phyloP scores from a whole-genome alignment of 2,329 filamentous ascomycete genomes.

The Aaosphaeria pasadenensis region DNA sequence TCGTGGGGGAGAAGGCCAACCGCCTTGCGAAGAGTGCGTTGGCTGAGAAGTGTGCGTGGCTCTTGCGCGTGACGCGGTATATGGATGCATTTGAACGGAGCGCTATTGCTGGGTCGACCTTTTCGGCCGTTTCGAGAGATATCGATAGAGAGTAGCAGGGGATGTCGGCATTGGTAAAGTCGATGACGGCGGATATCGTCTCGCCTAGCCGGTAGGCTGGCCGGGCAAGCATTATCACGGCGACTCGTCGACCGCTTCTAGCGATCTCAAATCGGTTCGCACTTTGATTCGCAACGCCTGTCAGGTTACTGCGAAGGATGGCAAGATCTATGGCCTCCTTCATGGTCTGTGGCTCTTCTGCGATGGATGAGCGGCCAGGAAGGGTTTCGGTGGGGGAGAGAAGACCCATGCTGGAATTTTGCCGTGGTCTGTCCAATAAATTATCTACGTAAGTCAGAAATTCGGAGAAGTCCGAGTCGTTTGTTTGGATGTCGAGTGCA shows the following conservation, averaged over 20 bases:
- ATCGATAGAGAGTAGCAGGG: conserved; percentile 83
- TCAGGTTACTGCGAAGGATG: conserved; percentile 66
- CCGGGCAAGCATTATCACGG: conserved; percentile 82
- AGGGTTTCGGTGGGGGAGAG: conserved; percentile 69
- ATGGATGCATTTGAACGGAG: conserved; percentile 83
- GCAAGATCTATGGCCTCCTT: conserved; percentile 90
- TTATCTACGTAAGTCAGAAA: conserved; percentile 49
- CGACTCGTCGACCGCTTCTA: conserved; percentile 86
- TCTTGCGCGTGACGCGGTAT: conserved; percentile 77
- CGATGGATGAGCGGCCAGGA: conserved; percentile 46
- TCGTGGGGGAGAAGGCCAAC: conserved; percentile 76
- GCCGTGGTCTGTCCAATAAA: conserved; percentile 33
- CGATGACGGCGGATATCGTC: conserved; percentile 76
- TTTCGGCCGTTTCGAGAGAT: conserved; percentile 82
- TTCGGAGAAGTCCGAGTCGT: conserved; percentile 33
- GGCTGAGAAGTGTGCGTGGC: conserved; percentile 75
- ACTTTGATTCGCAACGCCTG: conserved; percentile 67
- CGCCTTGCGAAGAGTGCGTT: conserved; percentile 78
- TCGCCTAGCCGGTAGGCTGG: conserved; percentile 89
- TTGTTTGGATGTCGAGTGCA: background rate
- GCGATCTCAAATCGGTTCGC: conserved; percentile 96
- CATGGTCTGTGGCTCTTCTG: conserved; percentile 59
- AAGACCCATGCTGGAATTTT: conserved; percentile 50
- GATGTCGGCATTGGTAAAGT: conserved; percentile 74
- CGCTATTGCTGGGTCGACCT: conserved; percentile 74